These are phyloP conservation scores for Usnea hakonensis DNA, from an alignment of 495 filamentous ascomycete genomes.

Conservation along the genomic window DNA sequence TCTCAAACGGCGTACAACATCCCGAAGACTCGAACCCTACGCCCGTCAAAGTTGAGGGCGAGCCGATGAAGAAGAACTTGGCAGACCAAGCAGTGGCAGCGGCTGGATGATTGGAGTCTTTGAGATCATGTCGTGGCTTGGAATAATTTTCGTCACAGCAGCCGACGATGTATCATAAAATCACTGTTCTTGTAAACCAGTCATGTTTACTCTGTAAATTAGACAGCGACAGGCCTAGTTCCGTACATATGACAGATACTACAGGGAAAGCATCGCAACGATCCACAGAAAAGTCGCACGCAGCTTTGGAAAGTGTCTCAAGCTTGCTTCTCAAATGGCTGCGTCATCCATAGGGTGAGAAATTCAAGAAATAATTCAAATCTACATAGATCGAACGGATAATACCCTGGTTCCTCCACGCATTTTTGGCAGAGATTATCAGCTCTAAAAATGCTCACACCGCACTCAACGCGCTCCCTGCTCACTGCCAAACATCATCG, in stretches of 20 bases:
- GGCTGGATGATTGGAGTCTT: conserved; percentile 13
- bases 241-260: neutral
- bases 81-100: conserved; percentile 18
- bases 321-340: no score
- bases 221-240: neutral
- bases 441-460: neutral
- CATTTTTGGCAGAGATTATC: neutral
- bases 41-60: neutral
- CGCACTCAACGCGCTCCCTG: neutral
- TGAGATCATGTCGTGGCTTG: neutral
- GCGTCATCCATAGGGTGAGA: no score
- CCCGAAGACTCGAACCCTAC: conserved; percentile 6
- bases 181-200: neutral
- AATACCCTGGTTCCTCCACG: no score
- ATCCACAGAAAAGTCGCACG: neutral
- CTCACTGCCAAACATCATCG: neutral
- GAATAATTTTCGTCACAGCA: neutral
- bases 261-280: neutral
- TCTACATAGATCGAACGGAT: no score
- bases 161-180: neutral
- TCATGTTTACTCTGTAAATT: neutral
- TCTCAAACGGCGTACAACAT: neutral
- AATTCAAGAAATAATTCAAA: no score
- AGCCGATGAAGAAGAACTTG: conserved; percentile 13
- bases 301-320: no score